Conservation (phyloP, 2,329 filamentous ascomycete species). For the Diatrype stigma region DNA sequence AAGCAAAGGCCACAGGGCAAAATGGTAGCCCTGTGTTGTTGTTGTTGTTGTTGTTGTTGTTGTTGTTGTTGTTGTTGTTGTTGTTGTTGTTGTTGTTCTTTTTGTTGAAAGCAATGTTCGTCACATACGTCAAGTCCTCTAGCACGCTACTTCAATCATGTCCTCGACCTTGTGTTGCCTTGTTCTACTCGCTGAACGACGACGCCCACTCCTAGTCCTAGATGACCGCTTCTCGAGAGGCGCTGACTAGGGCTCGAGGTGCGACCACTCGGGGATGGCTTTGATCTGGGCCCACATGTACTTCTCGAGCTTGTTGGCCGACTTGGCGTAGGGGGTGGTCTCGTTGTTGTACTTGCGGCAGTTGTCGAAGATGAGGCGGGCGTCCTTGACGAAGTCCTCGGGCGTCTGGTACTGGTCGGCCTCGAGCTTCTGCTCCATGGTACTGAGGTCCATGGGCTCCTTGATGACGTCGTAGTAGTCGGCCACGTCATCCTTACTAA, state of each 20-base stretch:
- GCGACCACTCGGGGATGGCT: conserved; percentile 88
- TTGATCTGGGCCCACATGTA: conserved; percentile 94
- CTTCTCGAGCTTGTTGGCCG: conserved; percentile 86
- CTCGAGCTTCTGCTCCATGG: conserved; percentile 94
- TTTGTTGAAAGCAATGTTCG: too few species aligned
- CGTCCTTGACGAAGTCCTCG: conserved; percentile 88
- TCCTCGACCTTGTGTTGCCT: too few species aligned
- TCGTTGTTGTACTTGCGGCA: conserved; percentile 96
- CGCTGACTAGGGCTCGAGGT: conserved; percentile 43
- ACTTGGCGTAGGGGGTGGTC: conserved; percentile 90
- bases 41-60: too few species aligned
- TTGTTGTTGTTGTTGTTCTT: too few species aligned
- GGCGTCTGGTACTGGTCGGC: conserved; percentile 87
- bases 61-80: too few species aligned
- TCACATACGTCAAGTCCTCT: too few species aligned
- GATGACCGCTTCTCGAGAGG: neutral
- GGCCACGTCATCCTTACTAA: conserved; percentile 93
- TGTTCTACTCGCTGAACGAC: too few species aligned
- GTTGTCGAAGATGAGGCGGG: conserved; percentile 87
- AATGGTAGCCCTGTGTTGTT: too few species aligned
- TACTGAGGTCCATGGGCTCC: conserved; percentile 92
- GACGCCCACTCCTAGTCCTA: too few species aligned
- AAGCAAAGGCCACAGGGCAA: too few species aligned
- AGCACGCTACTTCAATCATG: too few species aligned
- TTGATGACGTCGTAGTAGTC: conserved; percentile 99